Percentiles rank a stretch among this genome's conserved stretches.
Evolutionary conservation across 106 monocot genomes (phyloP).

Genomic region (Ottelia alismoides): DNA sequence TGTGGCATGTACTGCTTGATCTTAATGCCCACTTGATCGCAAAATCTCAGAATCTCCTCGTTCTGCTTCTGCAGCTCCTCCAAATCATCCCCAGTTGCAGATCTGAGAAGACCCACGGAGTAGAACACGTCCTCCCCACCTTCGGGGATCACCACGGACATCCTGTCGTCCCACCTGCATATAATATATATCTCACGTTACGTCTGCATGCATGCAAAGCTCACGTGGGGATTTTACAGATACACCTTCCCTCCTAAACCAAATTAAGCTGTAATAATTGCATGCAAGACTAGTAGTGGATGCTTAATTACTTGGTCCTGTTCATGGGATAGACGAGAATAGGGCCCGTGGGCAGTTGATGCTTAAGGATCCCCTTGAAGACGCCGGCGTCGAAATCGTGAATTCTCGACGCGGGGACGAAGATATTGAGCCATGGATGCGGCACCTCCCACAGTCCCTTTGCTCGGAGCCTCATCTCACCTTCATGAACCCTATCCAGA

Average conservation of each 20-base stretch:
- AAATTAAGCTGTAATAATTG: too few species aligned
- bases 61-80: conserved; percentile 28
- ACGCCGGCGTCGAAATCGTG: conserved; percentile 26
- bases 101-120: conserved; percentile 33
- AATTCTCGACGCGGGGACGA: conserved; percentile 43
- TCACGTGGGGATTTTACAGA: too few species aligned
- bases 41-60: conserved; percentile 24
- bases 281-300: too few species aligned
- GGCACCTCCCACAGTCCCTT: conserved; percentile 48
- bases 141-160: conserved; percentile 44
- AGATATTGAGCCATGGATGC: conserved; percentile 55
- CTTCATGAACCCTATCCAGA: conserved; percentile 37
- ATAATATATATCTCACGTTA: too few species aligned
- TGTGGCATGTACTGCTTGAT: conserved; percentile 47
- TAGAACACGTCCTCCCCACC: conserved; percentile 59
- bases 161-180: conserved; percentile 60
- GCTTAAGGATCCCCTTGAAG: conserved; percentile 30
- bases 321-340: conserved; percentile 52
- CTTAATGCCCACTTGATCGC: conserved; percentile 19
- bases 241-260: too few species aligned
- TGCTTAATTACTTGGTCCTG: conserved; percentile 34
- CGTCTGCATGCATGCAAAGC: too few species aligned
- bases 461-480: conserved; percentile 28
- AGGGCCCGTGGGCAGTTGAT: conserved; percentile 18
- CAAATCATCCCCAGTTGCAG: conserved; percentile 15